Conservation (phyloP, 148 eudicot genomes). For the Fagopyrum esculentum region DNA sequence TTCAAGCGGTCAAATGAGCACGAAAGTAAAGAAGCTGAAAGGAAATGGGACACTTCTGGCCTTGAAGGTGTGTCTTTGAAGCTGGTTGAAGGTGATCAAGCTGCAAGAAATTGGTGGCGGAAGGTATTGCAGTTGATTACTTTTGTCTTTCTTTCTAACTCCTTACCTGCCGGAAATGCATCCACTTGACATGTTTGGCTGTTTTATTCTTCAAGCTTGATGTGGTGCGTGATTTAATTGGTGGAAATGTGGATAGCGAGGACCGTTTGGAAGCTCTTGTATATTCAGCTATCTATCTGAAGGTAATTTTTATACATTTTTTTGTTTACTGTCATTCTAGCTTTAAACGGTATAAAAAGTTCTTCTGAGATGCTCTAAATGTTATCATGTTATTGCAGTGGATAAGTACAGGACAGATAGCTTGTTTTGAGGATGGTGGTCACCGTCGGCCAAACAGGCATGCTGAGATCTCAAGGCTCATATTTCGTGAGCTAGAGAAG, state of each 20-base stretch:
- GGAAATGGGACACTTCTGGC: constrained; percentile 70
- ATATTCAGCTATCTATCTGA: constrained; percentile 80
- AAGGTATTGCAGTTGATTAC: constrained; percentile 44
- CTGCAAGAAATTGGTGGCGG: constrained; percentile 90
- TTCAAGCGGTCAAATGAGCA: constrained; percentile 90
- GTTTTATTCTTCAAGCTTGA: constrained; percentile 63
- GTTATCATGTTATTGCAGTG: constrained; percentile 43
- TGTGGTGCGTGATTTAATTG: constrained; percentile 75
- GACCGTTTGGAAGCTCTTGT: constrained; percentile 77
- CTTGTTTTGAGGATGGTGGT: constrained; percentile 95
- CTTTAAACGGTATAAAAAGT: neutral
- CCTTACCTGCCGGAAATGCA: neutral
- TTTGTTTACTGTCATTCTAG: neutral
- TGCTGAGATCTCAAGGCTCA: constrained; percentile 92
- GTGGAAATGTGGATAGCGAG: constrained; percentile 41
- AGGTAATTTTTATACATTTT: constrained; percentile 38
- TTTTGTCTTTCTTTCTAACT: neutral
- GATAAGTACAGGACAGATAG: constrained; percentile 96
- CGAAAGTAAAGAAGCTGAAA: constrained; percentile 36
- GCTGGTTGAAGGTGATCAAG: constrained; percentile 73
- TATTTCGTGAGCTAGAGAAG: constrained; percentile 84
- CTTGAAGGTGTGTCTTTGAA: constrained; percentile 73
- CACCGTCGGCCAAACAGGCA: constrained; percentile 93
- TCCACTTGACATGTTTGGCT: constrained; percentile 17
- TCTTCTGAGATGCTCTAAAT: neutral